phyloP scores from a whole-genome alignment of 2,329 filamentous ascomycete genomes.

The Grosmannia serpens region DNA sequence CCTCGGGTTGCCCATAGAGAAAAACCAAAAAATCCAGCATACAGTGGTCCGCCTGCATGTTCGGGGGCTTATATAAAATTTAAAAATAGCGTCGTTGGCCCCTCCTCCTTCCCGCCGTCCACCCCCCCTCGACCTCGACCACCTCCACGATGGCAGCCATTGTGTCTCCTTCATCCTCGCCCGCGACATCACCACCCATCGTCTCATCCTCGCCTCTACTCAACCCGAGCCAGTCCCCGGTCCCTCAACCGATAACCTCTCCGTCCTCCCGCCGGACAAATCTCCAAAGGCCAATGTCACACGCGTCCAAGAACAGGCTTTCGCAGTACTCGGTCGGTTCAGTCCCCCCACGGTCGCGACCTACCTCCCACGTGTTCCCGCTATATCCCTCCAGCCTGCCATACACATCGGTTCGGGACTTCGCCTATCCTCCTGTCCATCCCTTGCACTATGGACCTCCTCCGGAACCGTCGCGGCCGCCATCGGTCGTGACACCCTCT shows the following conservation, averaged over 20 bases:
- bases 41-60: not conserved
- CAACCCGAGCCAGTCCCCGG: slow-evolving; percentile 41
- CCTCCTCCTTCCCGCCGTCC: slow-evolving; percentile 6
- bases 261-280: slow-evolving; percentile 45
- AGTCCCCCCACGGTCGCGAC: slow-evolving; percentile 58
- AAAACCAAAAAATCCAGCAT: not conserved
- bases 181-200: slow-evolving; percentile 40
- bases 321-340: slow-evolving; percentile 74
- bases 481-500: slow-evolving; percentile 74
- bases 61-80: slow-evolving; percentile 1
- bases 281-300: slow-evolving; percentile 57
- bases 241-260: slow-evolving; percentile 47
- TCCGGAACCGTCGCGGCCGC: slow-evolving; percentile 55
- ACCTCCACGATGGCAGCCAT: slow-evolving; percentile 32
- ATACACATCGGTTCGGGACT: slow-evolving; percentile 90
- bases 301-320: slow-evolving; percentile 68
- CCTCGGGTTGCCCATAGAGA: not conserved
- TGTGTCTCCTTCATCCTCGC: slow-evolving; percentile 43
- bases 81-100: slow-evolving; percentile 9
- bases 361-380: slow-evolving; percentile 70
- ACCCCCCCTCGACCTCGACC: not conserved
- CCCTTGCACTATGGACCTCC: slow-evolving; percentile 92
- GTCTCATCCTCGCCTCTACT: slow-evolving; percentile 22
- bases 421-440: slow-evolving; percentile 75
- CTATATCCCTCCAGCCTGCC: slow-evolving; percentile 74